Conservation (phyloP, 352 stramenopile species). For the Pythium grandisporangium region DNA sequence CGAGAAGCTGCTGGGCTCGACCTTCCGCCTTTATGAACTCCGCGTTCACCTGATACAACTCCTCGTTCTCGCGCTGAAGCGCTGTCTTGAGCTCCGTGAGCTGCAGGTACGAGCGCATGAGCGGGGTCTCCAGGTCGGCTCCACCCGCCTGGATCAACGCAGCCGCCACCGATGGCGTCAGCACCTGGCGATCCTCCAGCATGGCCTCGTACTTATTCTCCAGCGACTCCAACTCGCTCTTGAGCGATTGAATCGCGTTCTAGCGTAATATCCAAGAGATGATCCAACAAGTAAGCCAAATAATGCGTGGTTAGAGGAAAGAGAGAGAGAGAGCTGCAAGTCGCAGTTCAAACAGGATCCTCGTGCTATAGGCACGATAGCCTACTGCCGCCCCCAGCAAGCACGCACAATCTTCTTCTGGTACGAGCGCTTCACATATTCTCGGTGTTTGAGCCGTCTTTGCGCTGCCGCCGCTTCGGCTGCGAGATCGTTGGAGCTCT, state of each 20-base stretch:
- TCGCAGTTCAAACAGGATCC: neutral
- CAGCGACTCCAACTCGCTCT: conserved; percentile 26
- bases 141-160: neutral
- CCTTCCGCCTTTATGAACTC: conserved; percentile 39
- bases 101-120: conserved; percentile 35
- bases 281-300: too few relatives aligned
- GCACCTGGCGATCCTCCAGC: conserved; percentile 6
- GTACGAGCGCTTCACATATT: conserved; percentile 67
- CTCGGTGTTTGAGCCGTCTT: conserved; percentile 54
- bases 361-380: neutral
- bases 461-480: conserved; percentile 3
- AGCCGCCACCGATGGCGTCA: neutral
- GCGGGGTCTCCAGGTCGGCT: conserved; percentile 2
- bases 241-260: conserved; percentile 40
- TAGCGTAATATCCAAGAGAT: too few relatives aligned
- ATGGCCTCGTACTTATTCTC: conserved; percentile 34
- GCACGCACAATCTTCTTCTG: conserved; percentile 57
- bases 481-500: neutral
- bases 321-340: conserved; percentile 1
- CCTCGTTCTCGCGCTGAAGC: conserved; percentile 41
- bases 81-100: conserved; percentile 31
- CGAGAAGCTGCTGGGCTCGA: conserved; percentile 42
- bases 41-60: conserved; percentile 38
- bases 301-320: conserved; percentile 2
- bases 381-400: neutral